Evolutionary conservation across 768 basidiomycete species (phyloP).

Genomic region (Tephrocybe sp.): DNA sequence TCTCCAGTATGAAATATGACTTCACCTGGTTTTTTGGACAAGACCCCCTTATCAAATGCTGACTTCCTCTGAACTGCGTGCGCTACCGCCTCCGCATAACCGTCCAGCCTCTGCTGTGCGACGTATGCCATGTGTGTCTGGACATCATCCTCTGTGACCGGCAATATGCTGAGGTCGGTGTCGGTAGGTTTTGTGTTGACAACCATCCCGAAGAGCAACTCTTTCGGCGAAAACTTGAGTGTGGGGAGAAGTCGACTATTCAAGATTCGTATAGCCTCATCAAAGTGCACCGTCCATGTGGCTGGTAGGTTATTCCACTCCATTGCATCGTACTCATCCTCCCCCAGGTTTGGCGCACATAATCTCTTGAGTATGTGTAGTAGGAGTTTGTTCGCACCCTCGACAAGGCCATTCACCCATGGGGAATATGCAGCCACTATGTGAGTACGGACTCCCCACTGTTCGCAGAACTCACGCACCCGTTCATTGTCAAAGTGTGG

Average conservation of each 20-base stretch:
- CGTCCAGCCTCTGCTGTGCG: conserved; percentile 28
- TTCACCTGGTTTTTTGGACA: conserved; percentile 13
- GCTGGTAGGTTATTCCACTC: background rate
- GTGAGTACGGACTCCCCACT: background rate
- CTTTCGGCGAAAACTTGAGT: conserved; percentile 26
- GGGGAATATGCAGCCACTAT: conserved; percentile 31
- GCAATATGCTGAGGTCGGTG: background rate
- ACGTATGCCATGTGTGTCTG: conserved; percentile 25
- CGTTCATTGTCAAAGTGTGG: background rate
- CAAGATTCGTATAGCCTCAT: conserved; percentile 23
- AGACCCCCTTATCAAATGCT: conserved; percentile 27
- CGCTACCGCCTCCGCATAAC: conserved; percentile 21
- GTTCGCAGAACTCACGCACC: background rate
- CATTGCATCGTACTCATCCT: background rate
- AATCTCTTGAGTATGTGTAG: conserved; percentile 33
- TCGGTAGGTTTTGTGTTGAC: conserved; percentile 25
- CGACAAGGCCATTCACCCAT: conserved; percentile 39
- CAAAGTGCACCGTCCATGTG: conserved; percentile 32
- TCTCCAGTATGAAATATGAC: conserved; percentile 25
- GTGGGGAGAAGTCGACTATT: conserved; percentile 24
- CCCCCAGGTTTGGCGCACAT: conserved; percentile 25
- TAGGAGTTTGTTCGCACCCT: conserved; percentile 28
- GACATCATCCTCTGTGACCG: conserved; percentile 6
- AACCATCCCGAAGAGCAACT: conserved; percentile 29
- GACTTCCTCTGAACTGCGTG: conserved; percentile 25